Evolutionary conservation across 768 basidiomycete genomes (phyloP), one percentile per base, ranked within the genome.

Genomic region (Cystoderma amianthinum): DNA sequence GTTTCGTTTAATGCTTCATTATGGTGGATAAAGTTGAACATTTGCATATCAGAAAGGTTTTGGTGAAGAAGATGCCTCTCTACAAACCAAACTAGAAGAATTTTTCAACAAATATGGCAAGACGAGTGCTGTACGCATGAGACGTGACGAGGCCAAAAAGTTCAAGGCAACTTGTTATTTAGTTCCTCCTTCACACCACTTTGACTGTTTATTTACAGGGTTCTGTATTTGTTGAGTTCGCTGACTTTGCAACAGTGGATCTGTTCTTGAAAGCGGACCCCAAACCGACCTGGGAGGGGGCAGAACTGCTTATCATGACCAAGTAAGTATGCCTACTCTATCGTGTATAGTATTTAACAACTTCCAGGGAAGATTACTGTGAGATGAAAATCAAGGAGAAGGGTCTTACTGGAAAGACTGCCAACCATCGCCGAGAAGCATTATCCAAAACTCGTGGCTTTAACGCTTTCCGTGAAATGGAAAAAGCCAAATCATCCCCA

Each of bases 381-480:
- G 80, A 90, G 49, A 93, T 93, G 92, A 97, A 96, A 65, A 86
- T 93, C 61, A 84, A 89, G 59, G 89, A 95, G 64, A 93, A 96
- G 62, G 91, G 90, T 7, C 72, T 96, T 34, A 79, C 73, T 1
- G 85, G 85, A 19, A 86, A 79, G 50, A 74, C 78, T 12, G 83
- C 84, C 11, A 66, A 67, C 33, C 62, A 75, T 47, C 74, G 79
- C 47, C 75, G 72, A 45, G 78, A 82, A 32, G 56, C 58, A 35
- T 72, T 82, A 39, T 62, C 72, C 3, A 65, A 65, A 30, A 62
- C 62, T 15, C 64, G 63, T 9, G 82, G 82, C 9, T 92, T 92
- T 64, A 82, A 91, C 53, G 89, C 89, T 12, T 92, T 92, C 68
- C 69, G 70, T 40, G 78, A 83, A 46, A 80, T 78, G 74, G 65